Conservation (phyloP, 805 yeast genomes). For the Kodamaea nitidulidarum region DNA sequence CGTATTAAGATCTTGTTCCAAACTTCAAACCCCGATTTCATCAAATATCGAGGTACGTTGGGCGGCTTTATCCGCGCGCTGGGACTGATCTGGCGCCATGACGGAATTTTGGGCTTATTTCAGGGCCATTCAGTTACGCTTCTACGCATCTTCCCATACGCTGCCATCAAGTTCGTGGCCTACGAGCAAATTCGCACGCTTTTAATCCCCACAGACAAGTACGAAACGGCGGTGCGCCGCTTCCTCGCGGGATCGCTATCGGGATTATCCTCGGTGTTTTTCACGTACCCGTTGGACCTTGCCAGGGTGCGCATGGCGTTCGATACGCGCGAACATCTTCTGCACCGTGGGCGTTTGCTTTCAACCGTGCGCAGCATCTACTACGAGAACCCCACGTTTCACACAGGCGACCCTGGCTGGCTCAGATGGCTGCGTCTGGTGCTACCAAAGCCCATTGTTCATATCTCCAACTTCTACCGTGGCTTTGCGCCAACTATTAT, state of each 20-base stretch:
- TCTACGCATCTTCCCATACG: conserved; percentile 89
- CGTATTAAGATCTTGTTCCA: conserved; percentile 93
- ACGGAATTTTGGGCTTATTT: conserved; percentile 78
- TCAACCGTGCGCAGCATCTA: conserved; percentile 31
- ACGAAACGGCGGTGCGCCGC: conserved; percentile 80
- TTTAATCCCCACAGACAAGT: conserved; percentile 67
- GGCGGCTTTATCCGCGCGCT: conserved; percentile 75
- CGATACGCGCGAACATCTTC: conserved; percentile 52
- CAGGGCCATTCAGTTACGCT: conserved; percentile 96
- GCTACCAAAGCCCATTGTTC: conserved; percentile 28
- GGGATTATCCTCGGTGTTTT: conserved; percentile 80
- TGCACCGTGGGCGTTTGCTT: conserved; percentile 28
- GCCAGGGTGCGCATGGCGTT: conserved; percentile 90
- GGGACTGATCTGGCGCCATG: conserved; percentile 55
- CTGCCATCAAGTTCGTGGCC: conserved; percentile 93
- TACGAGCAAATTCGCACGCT: conserved; percentile 86
- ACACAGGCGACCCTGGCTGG: conserved; percentile 34
- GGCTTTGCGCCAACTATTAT: conserved; percentile 92
- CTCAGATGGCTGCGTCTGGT: conserved; percentile 30
- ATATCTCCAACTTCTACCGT: conserved; percentile 73
- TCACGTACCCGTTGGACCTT: conserved; percentile 89
- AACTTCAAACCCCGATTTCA: conserved; percentile 87
- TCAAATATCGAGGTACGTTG: conserved; percentile 74
- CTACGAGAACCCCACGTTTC: conserved; percentile 35
- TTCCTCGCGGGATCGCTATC: conserved; percentile 86